A percentile compares a stretch with the other conserved stretches of the same genome.
Conservation (phyloP, 83 land plant genomes). For the Larix sibirica region DNA sequence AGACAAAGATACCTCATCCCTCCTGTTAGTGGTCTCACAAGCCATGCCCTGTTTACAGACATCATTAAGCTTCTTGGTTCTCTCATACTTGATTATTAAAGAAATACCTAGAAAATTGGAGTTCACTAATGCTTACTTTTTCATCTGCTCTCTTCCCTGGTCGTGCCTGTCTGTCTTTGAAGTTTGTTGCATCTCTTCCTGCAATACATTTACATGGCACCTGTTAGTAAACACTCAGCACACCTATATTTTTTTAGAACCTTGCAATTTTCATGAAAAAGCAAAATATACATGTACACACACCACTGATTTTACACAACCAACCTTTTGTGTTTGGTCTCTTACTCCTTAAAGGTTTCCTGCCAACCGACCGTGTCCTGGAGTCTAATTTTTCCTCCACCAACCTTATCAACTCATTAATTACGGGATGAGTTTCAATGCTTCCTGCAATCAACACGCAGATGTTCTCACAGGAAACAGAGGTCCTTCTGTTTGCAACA, state of each 20-base stretch:
- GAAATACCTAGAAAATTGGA: background rate
- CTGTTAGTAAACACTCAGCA: background rate
- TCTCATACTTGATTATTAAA: background rate
- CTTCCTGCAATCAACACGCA: slow-evolving; percentile 3
- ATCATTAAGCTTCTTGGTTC: background rate
- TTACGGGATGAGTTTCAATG: background rate
- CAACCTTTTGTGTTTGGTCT: background rate
- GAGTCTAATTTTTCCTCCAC: background rate
- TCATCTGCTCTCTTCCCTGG: background rate
- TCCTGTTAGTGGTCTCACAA: too few relatives aligned
- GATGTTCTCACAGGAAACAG: background rate
- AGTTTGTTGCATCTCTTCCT: background rate
- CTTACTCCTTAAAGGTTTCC: background rate
- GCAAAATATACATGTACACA: background rate
- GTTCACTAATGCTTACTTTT: background rate
- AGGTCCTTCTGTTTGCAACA: background rate
- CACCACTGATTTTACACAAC: background rate
- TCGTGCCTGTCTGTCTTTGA: background rate
- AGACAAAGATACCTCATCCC: too few relatives aligned
- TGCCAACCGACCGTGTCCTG: background rate
- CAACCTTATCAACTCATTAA: background rate
- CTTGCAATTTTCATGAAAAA: background rate
- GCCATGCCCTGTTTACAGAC: too few relatives aligned
- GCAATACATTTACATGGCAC: background rate
- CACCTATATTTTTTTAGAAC: background rate